Conservation (phyloP, 345 rosid species). For the Arabidopsis suecica region DNA sequence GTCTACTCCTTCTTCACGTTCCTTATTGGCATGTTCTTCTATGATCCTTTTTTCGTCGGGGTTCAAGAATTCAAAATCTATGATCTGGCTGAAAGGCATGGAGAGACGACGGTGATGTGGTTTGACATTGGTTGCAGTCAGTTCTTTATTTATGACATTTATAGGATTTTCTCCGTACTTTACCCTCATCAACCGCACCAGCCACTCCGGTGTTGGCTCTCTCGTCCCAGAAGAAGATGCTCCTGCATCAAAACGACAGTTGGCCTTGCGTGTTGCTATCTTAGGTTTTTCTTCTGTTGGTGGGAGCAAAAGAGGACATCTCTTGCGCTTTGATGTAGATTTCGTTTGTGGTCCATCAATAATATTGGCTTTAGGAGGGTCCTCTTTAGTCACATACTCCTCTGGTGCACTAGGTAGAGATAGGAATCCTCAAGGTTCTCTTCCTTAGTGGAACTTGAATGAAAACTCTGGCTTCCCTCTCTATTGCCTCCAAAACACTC, state of each 20-base stretch:
- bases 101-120: not conserved
- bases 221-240: not conserved
- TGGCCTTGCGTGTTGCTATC: not conserved
- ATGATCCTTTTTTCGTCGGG: not conserved
- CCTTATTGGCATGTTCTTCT: not conserved
- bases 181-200: not conserved
- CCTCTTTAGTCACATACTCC: not conserved
- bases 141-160: not conserved
- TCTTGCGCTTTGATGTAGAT: not conserved
- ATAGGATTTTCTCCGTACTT: conserved; percentile 4
- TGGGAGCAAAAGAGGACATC: not conserved
- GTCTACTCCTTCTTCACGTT: not conserved
- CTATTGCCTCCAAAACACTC: not conserved
- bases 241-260: not conserved
- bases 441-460: not conserved
- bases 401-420: not conserved
- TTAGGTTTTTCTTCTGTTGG: not conserved
- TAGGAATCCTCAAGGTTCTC: not conserved
- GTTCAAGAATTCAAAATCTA: not conserved
- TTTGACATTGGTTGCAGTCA: not conserved
- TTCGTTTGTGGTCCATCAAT: not conserved
- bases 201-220: conserved; percentile 17
- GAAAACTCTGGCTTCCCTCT: not conserved
- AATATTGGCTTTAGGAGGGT: not conserved
- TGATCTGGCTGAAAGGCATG: conserved; percentile 1